Percentiles rank a stretch among this genome's conserved stretches.
These are phyloP conservation scores for Talaromyces sp. DNA, from an alignment of 2,329 filamentous ascomycete species.

Conservation along the genomic window DNA sequence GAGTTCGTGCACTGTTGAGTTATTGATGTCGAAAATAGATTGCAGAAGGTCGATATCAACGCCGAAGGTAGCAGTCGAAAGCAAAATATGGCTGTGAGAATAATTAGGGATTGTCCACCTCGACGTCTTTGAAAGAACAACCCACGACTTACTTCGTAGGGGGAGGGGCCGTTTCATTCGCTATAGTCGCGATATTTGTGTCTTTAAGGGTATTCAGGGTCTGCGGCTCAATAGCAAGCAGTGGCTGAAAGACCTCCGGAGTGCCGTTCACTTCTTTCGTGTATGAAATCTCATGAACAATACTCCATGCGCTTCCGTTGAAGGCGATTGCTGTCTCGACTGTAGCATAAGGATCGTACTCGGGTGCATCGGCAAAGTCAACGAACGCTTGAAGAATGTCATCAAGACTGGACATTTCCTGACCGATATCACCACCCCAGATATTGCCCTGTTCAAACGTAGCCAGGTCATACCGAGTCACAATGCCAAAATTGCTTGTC, in stretches of 20 bases:
- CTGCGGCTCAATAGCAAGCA: neutral
- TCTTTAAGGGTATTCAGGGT: neutral
- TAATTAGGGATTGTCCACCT: too few relatives aligned
- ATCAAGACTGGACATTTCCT: neutral
- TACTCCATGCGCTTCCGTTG: neutral
- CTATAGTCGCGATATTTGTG: neutral
- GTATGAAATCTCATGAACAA: neutral
- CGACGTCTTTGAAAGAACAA: too few relatives aligned
- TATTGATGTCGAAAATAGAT: neutral
- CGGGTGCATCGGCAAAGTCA: too few relatives aligned
- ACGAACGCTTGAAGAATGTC: too few relatives aligned
- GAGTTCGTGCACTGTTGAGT: too few relatives aligned
- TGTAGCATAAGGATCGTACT: too few relatives aligned
- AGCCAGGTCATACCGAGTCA: neutral
- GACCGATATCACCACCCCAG: neutral
- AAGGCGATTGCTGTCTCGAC: neutral
- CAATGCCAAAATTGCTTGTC: constrained; percentile 6
- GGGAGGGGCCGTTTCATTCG: neutral
- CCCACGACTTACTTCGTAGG: too few relatives aligned
- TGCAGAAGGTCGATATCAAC: neutral
- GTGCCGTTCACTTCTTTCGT: neutral
- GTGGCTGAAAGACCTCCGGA: neutral
- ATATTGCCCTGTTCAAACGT: neutral
- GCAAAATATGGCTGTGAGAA: neutral
- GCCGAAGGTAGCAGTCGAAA: neutral